Base-by-base conservation (phyloP, 2,329 filamentous ascomycete species). In the Juglanconis sp. region DNA sequence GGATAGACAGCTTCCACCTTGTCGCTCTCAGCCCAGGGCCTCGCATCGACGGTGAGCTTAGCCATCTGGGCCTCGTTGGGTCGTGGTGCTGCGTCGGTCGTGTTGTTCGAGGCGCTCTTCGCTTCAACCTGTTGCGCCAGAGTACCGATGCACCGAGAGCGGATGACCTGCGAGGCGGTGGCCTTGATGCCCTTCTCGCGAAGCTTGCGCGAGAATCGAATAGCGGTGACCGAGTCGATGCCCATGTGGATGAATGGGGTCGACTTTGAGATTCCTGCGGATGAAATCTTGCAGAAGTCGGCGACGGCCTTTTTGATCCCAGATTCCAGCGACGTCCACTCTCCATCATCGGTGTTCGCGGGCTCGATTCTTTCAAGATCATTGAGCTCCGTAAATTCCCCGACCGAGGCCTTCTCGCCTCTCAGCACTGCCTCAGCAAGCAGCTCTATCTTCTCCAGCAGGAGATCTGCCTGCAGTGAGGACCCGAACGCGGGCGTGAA, bases 111-210 rank as follows among this genome's bases (percentile, higher is more conserved):
- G 7, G 36, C 36, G 8, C 36, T 38, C 36, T 38, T 38, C 36
- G 36, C 36, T 38, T 38, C 36, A 3, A 38, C 11, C 11, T 38
- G 36, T 38, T 38, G 36, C 11, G 36, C 36, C 44, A 73, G 60
- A 2, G 68, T 65, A 6, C 66, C 70, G 7, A 73, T 63, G 13
- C 69, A 70, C 7, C 71, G 65, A 57, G 69, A 69, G 6, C 71
- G 68, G 66, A 75, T 70, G 4, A 74, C 65, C 60, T 73, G 72
- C 7, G 72, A 68, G 7, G 72, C 72, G 1, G 72, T 71, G n/a
- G 68, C 67, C 8, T 64, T 55, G 34, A 73, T 51, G 2, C 65
- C 67, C 4, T 58, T 31, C 35, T 70, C 64, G 6, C 72, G 70
- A 1, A 74, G 64, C 35, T 66, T 66, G 40, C 68, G 66, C 6